A percentile compares a stretch with the other conserved stretches of the same genome.
phyloP scores from a whole-genome alignment of 495 filamentous ascomycete genomes.

The Penicillium daleae region DNA sequence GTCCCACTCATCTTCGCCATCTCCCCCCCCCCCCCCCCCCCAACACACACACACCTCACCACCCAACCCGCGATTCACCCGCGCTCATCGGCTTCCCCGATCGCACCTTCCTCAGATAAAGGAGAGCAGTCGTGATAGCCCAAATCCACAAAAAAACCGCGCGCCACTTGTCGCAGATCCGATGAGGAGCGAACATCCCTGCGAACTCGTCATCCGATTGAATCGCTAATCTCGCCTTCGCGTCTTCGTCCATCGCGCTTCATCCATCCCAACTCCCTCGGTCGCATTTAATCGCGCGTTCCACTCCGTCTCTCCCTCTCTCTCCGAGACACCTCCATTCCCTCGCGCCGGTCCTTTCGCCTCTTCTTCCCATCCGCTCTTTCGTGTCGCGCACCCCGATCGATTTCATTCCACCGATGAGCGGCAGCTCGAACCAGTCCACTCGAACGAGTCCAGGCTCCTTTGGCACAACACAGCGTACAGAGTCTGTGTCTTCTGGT shows the following conservation, averaged over 20 bases:
- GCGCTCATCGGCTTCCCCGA: constrained; percentile 10
- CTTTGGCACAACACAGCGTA: constrained; percentile 50
- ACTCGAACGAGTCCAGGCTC: constrained; percentile 55
- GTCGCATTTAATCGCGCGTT: constrained; percentile 28
- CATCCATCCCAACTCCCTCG: constrained; percentile 14
- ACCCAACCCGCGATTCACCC: constrained; percentile 8
- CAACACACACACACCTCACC: constrained; percentile 23
- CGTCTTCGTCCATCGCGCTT: constrained; percentile 17
- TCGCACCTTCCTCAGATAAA: constrained; percentile 2
- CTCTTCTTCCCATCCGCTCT: background rate
- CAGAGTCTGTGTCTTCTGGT: constrained; percentile 51
- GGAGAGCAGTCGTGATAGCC: background rate
- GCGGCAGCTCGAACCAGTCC: constrained; percentile 52
- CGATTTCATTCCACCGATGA: constrained; percentile 44
- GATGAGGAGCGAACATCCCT: constrained; percentile 28
- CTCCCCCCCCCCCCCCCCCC: constrained; percentile 24
- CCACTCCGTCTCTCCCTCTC: constrained; percentile 19
- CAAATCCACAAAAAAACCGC: constrained; percentile 16
- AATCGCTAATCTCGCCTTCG: constrained; percentile 26
- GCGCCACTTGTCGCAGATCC: constrained; percentile 33
- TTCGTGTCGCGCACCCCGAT: constrained; percentile 33
- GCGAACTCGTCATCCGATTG: constrained; percentile 22
- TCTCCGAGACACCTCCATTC: constrained; percentile 19
- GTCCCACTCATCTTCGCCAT: constrained; percentile 20
- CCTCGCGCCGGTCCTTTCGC: constrained; percentile 20